A percentile compares a stretch with the other conserved stretches of the same genome.
Evolutionary conservation across 1,284 basidiomycete genomes (phyloP).

Genomic region (Heterobasidion occidentale): DNA sequence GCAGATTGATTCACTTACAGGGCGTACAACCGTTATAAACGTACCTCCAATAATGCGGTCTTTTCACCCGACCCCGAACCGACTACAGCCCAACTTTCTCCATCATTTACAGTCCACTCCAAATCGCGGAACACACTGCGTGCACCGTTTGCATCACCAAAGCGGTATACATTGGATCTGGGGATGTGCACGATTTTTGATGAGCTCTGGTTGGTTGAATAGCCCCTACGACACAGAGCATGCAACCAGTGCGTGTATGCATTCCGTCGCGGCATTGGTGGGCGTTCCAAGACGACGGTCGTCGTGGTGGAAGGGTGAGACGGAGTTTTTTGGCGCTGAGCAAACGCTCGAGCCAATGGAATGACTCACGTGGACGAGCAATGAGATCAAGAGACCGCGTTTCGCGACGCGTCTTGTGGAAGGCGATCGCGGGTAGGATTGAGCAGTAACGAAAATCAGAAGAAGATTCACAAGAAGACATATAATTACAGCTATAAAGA

Average conservation of each 20-base stretch:
- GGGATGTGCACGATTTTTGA: conserved; percentile 30
- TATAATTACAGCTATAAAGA: not conserved
- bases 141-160: conserved; percentile 36
- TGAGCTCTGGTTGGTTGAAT: not conserved
- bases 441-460: too few relatives aligned
- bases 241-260: not conserved
- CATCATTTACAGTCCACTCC: conserved; percentile 53
- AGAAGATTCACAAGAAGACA: too few relatives aligned
- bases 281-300: too few relatives aligned
- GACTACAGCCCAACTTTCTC: conserved; percentile 69
- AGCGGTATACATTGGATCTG: conserved; percentile 39
- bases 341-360: too few relatives aligned
- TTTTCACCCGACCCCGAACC: conserved; percentile 47
- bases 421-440: too few relatives aligned
- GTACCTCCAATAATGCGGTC: conserved; percentile 52
- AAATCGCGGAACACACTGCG: conserved; percentile 44
- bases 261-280: not conserved
- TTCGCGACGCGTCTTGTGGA: too few relatives aligned
- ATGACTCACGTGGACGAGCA: too few relatives aligned
- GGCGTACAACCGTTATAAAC: conserved; percentile 5
- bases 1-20: not conserved
- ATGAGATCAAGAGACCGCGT: too few relatives aligned
- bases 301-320: too few relatives aligned
- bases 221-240: not conserved
- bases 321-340: too few relatives aligned